Evolutionary conservation across 2,329 filamentous ascomycete species (phyloP).

Genomic region (Tothia fuscella): DNA sequence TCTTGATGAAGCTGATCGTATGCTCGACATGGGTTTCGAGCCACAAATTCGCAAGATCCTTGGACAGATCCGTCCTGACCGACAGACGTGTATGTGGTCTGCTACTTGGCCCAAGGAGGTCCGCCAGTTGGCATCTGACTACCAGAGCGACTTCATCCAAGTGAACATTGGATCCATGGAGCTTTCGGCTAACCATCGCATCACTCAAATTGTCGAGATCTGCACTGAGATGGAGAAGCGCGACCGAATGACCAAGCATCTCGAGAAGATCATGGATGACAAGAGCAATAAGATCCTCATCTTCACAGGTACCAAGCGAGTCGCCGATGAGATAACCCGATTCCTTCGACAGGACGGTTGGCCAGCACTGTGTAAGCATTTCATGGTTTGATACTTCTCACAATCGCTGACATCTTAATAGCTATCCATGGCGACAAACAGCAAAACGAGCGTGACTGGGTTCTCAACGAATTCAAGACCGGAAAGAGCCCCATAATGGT

Average conservation of each 20-base stretch:
- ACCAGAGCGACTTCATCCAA: slow-evolving; percentile 92
- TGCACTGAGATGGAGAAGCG: slow-evolving; percentile 96
- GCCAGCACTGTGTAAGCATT: slow-evolving; percentile 78
- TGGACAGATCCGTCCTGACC: slow-evolving; percentile 89
- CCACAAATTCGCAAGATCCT: slow-evolving; percentile 99
- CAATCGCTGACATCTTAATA: slow-evolving; percentile 38
- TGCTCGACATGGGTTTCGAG: slow-evolving; percentile 99
- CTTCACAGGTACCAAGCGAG: slow-evolving; percentile 77
- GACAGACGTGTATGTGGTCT: slow-evolving; percentile 99
- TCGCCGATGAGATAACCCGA: slow-evolving; percentile 93
- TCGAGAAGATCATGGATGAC: slow-evolving; percentile 96
- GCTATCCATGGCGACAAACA: slow-evolving; percentile 99
- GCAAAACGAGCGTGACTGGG: slow-evolving; percentile 99
- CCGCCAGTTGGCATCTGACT: slow-evolving; percentile 78
- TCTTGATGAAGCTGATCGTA: slow-evolving; percentile 96
- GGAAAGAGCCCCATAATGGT: slow-evolving; percentile 99
- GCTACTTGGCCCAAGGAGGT: slow-evolving; percentile 99
- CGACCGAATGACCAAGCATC: slow-evolving; percentile 90
- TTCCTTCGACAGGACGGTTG: slow-evolving; percentile 97
- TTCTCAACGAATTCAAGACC: slow-evolving; percentile 98
- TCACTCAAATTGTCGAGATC: slow-evolving; percentile 95
- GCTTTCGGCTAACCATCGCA: slow-evolving; percentile 90
- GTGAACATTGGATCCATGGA: slow-evolving; percentile 98
- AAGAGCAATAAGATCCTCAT: slow-evolving; percentile 91
- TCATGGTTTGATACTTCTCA: not conserved